phyloP scores from a whole-genome alignment of 352 stramenopile genomes.

The Peronospora tabacina region DNA sequence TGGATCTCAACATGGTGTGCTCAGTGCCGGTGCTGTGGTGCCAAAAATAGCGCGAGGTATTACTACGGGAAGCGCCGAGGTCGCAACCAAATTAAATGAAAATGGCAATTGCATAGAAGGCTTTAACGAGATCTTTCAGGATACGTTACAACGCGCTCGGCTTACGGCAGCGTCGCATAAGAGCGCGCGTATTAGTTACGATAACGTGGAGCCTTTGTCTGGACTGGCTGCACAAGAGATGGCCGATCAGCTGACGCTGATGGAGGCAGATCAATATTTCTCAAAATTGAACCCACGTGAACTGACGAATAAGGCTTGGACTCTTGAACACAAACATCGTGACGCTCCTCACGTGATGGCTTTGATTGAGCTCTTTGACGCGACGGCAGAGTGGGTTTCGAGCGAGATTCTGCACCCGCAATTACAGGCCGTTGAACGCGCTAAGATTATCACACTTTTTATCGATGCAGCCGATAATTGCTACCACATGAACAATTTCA shows the following conservation, averaged over 20 bases:
- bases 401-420: constrained; percentile 84
- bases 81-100: constrained; percentile 22
- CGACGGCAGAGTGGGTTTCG: constrained; percentile 79
- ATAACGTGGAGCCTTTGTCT: constrained; percentile 65
- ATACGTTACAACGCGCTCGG: constrained; percentile 57
- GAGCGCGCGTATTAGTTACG: constrained; percentile 66
- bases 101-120: constrained; percentile 12
- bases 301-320: constrained; percentile 85
- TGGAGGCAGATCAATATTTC: constrained; percentile 76
- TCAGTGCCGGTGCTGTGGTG: constrained; percentile 22
- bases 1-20: constrained; percentile 14
- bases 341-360: constrained; percentile 77
- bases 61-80: constrained; percentile 51
- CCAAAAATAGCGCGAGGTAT: constrained; percentile 61
- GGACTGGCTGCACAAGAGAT: constrained; percentile 58
- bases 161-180: constrained; percentile 45
- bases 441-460: constrained; percentile 78
- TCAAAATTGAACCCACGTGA: constrained; percentile 60
- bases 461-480: constrained; percentile 79
- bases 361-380: constrained; percentile 82
- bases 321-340: constrained; percentile 67
- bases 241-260: constrained; percentile 72
- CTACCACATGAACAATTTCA: constrained; percentile 86
- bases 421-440: constrained; percentile 68
- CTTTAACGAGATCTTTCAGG: constrained; percentile 57